Conservation (phyloP, 1,284 basidiomycete genomes). For the Cutaneotrichosporon cavernicola region DNA sequence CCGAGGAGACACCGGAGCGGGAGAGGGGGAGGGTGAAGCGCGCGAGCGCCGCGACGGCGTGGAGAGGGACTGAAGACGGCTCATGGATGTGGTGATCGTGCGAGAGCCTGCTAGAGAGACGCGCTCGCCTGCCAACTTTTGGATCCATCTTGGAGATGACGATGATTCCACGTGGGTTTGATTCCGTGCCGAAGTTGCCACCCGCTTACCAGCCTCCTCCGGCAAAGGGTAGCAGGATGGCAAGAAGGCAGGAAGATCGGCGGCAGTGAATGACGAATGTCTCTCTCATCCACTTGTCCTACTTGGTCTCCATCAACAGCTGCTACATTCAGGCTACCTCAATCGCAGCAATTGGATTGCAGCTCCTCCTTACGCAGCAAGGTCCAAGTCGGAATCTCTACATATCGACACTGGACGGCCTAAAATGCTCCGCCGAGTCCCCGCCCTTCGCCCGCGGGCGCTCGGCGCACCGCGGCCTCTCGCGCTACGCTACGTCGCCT, state of each 20-base stretch:
- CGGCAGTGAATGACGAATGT: background rate
- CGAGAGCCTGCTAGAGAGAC: background rate
- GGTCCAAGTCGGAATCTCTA: background rate
- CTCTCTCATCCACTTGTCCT: background rate
- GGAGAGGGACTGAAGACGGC: conserved; percentile 27
- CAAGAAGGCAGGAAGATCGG: background rate
- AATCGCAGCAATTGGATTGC: too few relatives aligned
- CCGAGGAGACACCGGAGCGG: conserved; percentile 24
- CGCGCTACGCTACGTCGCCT: background rate
- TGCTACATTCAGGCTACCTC: too few relatives aligned
- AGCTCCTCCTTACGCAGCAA: background rate
- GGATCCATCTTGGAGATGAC: background rate
- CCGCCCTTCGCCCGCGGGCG: conserved; percentile 21
- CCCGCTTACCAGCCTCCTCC: conserved; percentile 3
- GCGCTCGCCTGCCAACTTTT: background rate
- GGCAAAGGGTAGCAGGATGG: background rate
- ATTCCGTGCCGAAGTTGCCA: conserved; percentile 18
- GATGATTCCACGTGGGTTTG: background rate
- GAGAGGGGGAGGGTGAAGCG: conserved; percentile 50
- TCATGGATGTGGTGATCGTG: conserved; percentile 13
- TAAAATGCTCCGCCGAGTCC: conserved; percentile 23
- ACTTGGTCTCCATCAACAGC: background rate
- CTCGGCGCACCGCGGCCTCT: conserved; percentile 6
- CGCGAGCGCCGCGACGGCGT: conserved; percentile 55
- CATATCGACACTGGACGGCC: background rate